Evolutionary conservation across 345 rosid genomes (phyloP), one percentile per base, ranked within the genome.

Genomic region (Eucalyptus brandiana): DNA sequence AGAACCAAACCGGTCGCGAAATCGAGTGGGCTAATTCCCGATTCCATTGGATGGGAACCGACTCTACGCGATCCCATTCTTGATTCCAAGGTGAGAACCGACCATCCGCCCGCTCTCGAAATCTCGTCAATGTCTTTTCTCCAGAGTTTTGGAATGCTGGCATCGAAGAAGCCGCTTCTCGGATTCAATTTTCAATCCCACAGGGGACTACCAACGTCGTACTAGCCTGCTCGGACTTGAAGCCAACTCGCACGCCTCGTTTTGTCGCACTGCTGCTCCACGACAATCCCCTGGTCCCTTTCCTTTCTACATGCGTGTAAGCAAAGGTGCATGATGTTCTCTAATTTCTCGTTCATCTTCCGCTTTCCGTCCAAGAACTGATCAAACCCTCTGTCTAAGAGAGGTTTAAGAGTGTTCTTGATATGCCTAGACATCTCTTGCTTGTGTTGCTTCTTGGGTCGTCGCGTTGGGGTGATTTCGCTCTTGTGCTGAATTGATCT

Each of bases 11-110:
- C 58, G 24, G 24, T 2, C 11, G 23, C 58, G 2, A 0, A 53
- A 4, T 53, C 58, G 21, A 53, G 26, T 53, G 26, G 11, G 58
- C 26, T 53, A 53, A 53, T 53, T 53, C 58, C 58, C 6, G 1
- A 24, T 56, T 56, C 30, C 62, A 9, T 56, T 0, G 62, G 13
- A 56, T 56, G 62, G 62, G 30, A 56, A 56, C 30, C 62, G 13
- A 9, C 6, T 17, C 62, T 56, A 24, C 13, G 1, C 0, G 62
- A 24, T 56, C 1, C 1, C 28, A 10, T 56, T 56, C 62, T 1
- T 24, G 30, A 56, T 56, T 56, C 30, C 12, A 2, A 1, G 30
- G 2, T 4, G 12, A 56, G 30, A 1, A 56, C 30, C 30, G 26
- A 54, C 60, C 60, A 21, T 23, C 60, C 26, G 53, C 53, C 54